These are phyloP conservation scores for Aphanomyces invadans DNA, from an alignment of 352 stramenopile species.

Conservation along the genomic window DNA sequence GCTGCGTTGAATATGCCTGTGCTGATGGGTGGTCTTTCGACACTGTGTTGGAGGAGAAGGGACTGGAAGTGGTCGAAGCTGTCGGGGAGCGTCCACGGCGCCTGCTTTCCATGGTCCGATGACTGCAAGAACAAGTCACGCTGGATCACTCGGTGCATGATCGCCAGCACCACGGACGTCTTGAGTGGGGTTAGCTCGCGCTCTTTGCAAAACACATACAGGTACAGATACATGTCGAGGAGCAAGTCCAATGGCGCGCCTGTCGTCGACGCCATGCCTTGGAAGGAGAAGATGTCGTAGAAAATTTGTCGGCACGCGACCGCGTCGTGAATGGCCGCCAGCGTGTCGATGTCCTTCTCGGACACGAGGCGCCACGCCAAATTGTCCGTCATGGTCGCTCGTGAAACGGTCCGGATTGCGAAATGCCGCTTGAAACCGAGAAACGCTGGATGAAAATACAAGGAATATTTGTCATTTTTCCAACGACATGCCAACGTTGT, in stretches of 20 bases:
- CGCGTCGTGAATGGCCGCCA: background rate
- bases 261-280: background rate
- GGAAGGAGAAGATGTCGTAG: constrained; percentile 12
- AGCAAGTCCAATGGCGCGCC: constrained; percentile 4
- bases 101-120: constrained; percentile 31
- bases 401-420: background rate
- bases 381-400: constrained; percentile 18
- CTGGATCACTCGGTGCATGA: constrained; percentile 59
- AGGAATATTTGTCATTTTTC: too few relatives aligned
- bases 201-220: constrained; percentile 55
- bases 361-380: constrained; percentile 16
- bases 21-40: constrained; percentile 28
- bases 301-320: background rate
- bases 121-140: constrained; percentile 33
- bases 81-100: constrained; percentile 31
- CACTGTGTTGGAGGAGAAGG: constrained; percentile 29
- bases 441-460: too few relatives aligned
- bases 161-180: constrained; percentile 59
- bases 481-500: too few relatives aligned
- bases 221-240: constrained; percentile 22
- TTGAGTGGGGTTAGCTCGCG: constrained; percentile 45
- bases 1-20: constrained; percentile 39
- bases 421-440: background rate
- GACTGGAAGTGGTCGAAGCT: constrained; percentile 59
- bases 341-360: constrained; percentile 3